Percentiles rank a stretch among this genome's conserved stretches.
phyloP scores from a whole-genome alignment of 257 asterid species.

The Primulina huaijiensis region DNA sequence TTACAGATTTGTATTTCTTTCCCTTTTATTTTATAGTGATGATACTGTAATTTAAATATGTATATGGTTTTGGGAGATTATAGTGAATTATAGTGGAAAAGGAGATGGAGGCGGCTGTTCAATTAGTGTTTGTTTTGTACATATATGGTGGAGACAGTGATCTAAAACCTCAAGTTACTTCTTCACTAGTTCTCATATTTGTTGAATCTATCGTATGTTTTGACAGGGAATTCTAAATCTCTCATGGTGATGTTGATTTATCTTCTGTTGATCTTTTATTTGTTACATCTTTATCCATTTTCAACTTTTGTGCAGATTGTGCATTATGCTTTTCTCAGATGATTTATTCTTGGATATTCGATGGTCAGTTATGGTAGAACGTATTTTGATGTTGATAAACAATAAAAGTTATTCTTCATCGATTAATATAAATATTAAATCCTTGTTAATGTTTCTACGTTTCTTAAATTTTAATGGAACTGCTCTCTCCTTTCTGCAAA shows the following conservation, averaged over 20 bases:
- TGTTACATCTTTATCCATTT: neutral
- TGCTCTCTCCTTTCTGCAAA: neutral
- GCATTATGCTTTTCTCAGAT: neutral
- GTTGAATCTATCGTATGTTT: neutral
- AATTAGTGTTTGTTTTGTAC: constrained; percentile 37
- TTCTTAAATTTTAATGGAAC: neutral
- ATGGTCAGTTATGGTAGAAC: neutral
- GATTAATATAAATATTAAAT: too few species aligned
- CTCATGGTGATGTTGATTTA: neutral
- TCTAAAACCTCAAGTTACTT: constrained; percentile 22
- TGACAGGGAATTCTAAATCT: neutral
- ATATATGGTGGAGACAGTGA: constrained; percentile 38
- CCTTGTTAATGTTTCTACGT: neutral
- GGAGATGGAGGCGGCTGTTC: constrained; percentile 26
- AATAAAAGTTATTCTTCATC: too few species aligned
- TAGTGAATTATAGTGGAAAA: constrained; percentile 39
- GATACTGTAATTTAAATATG: constrained; percentile 39
- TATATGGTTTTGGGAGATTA: constrained; percentile 49
- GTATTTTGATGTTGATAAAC: neutral
- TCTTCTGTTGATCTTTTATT: neutral
- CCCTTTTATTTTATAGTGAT: constrained; percentile 28
- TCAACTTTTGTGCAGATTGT: neutral
- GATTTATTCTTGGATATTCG: neutral
- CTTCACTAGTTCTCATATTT: constrained; percentile 20
- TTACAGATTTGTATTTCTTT: constrained; percentile 17